A percentile compares a stretch with the other conserved stretches of the same genome.
Conservation (phyloP, 176 grass and related monocot species). For the Panicum miliaceum region DNA sequence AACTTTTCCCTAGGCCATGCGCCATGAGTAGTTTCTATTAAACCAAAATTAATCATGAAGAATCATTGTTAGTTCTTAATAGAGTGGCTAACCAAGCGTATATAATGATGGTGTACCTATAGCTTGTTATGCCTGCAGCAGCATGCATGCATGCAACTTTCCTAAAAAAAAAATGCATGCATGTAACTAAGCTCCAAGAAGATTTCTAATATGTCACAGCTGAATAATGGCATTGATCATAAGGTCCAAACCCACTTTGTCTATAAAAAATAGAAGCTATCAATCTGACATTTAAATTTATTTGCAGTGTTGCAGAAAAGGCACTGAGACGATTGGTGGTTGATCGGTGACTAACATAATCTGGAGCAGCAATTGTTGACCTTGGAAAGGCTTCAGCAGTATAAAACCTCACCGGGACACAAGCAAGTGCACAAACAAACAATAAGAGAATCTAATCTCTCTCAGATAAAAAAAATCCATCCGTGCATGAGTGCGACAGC, state of each 20-base stretch:
- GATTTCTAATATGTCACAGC: background rate
- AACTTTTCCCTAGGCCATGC: background rate
- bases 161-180: background rate
- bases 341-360: constrained; percentile 36
- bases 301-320: background rate
- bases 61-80: background rate
- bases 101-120: constrained; percentile 30
- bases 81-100: background rate
- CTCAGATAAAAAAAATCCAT: background rate
- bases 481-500: constrained; percentile 46
- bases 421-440: background rate
- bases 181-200: background rate
- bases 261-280: background rate
- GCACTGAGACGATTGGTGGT: background rate
- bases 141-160: constrained; percentile 1
- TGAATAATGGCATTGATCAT: constrained; percentile 17
- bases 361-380: constrained; percentile 60
- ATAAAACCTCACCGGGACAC: constrained; percentile 24
- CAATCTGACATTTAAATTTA: background rate
- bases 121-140: background rate
- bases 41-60: constrained; percentile 5
- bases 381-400: constrained; percentile 36
- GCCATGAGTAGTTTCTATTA: background rate
- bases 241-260: constrained; percentile 6
- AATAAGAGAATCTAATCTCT: constrained; percentile 36